Evolutionary conservation across 2,329 filamentous ascomycete genomes (phyloP).

Genomic region (Venturiaceae sp.): DNA sequence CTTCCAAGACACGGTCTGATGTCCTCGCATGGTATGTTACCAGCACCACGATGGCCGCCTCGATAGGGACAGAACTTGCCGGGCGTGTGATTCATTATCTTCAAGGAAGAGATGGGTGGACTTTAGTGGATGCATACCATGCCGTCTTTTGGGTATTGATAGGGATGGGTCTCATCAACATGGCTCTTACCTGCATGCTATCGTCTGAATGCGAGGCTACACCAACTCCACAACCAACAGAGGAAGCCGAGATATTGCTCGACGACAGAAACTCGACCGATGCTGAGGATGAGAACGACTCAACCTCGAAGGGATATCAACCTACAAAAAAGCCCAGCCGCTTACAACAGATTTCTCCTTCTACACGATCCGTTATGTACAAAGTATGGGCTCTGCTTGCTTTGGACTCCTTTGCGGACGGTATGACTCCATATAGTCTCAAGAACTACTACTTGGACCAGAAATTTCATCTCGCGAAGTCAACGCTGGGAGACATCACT

Average conservation of each 20-base stretch:
- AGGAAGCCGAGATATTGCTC: constrained; percentile 4
- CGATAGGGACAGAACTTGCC: constrained; percentile 5
- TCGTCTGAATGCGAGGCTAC: constrained; percentile 1
- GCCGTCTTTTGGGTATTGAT: constrained; percentile 9
- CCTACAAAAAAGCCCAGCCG: neutral
- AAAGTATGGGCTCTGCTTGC: constrained; percentile 59
- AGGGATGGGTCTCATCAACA: constrained; percentile 8
- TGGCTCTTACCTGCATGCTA: neutral
- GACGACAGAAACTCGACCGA: neutral
- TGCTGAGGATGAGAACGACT: neutral
- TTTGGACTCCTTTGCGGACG: constrained; percentile 58
- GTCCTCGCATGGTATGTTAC: constrained; percentile 31
- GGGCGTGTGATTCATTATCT: constrained; percentile 8
- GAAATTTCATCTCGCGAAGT: constrained; percentile 45
- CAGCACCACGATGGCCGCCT: constrained; percentile 20
- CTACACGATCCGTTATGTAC: constrained; percentile 38
- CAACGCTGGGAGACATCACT: constrained; percentile 45
- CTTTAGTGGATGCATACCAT: constrained; percentile 6
- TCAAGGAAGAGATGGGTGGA: constrained; percentile 1
- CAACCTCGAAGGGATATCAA: neutral
- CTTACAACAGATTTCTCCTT: constrained; percentile 23
- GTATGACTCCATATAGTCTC: constrained; percentile 46
- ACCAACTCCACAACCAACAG: neutral
- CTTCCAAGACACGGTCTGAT: constrained; percentile 21
- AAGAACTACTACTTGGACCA: constrained; percentile 48